Base-by-base conservation (phyloP, 1,139 yeast species). In the Pichia kudriavzevii region DNA sequence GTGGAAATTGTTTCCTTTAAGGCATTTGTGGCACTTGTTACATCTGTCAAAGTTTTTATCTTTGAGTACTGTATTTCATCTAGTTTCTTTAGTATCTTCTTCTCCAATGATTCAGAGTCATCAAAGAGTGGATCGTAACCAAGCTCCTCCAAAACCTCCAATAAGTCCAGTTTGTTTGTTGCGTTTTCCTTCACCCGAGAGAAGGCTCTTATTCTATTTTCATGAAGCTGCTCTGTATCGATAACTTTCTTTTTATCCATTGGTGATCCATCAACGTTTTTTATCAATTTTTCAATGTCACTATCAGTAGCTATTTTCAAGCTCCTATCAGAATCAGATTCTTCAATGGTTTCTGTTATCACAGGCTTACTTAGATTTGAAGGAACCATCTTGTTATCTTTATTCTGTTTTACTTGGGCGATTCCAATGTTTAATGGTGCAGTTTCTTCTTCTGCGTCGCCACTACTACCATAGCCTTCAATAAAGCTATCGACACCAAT, bases 71-170 rank as follows among this genome's bases (percentile, higher is more conserved):
- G 75, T 1, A 75, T 57, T 22, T 61, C 61, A 2, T 66, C 63
- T 26, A 75, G 52, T 43, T 78, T 80, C 29, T 64, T 66, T 20
- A 67, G 58, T 32, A 88, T 64, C 46, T 73, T 76, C 31, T 63
- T 65, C 26, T 80, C 66, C 22, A 87, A 55, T 0, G 67, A 60
- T 16, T 64, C 69, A 5, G 80, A 67, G 45, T 75, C 79, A 50
- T 82, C 93, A 13, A 68, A 60, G 4, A 40, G 33, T 1, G 77
- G 66, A 20, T 71, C 71, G 93, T 94, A 85, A 25, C 74, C 73
- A 19, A 84, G 69, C 42, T 80, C 91, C 22, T 79, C 83, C 42
- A 85, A 66, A 13, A 84, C 59, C 40, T 83, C 88, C 38, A 73
- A 80, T n/a, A 76, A 41, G 22, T 54, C 51, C 26, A 36, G 40